phyloP scores from a whole-genome alignment of 805 yeast species.

The Ogataea pignaliae region DNA sequence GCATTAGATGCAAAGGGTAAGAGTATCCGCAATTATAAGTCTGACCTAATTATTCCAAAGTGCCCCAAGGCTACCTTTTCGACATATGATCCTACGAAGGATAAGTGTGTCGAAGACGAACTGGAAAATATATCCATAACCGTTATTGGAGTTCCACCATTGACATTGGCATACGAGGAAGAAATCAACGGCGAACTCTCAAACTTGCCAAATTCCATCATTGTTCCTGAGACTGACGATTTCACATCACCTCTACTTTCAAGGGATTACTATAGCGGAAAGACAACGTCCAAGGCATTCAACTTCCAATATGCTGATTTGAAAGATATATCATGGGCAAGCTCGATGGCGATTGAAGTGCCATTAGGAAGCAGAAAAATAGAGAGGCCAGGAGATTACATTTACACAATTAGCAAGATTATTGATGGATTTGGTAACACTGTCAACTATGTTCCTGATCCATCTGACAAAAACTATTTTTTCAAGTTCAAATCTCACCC shows the following conservation, averaged over 20 bases:
- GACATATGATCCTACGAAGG: slow-evolving; percentile 24
- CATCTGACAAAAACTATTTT: slow-evolving; percentile 33
- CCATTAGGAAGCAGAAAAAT: slow-evolving; percentile 24
- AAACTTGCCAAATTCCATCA: slow-evolving; percentile 24
- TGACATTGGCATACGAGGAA: slow-evolving; percentile 50
- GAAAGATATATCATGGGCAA: slow-evolving; percentile 35
- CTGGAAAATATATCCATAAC: slow-evolving; percentile 41
- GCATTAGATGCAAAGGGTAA: slow-evolving; percentile 59
- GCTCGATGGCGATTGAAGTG: slow-evolving; percentile 21
- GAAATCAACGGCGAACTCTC: slow-evolving; percentile 34
- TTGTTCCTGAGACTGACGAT: slow-evolving; percentile 40
- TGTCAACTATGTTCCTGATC: slow-evolving; percentile 38
- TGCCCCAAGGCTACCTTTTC: slow-evolving; percentile 75
- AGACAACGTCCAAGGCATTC: slow-evolving; percentile 12
- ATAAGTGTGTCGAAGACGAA: slow-evolving; percentile 65
- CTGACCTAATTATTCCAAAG: slow-evolving; percentile 60
- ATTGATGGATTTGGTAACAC: slow-evolving; percentile 66
- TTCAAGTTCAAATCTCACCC: slow-evolving; percentile 50
- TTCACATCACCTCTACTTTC: slow-evolving; percentile 47
- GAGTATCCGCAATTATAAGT: slow-evolving; percentile 53
- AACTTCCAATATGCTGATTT: slow-evolving; percentile 32
- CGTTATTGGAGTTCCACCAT: slow-evolving; percentile 76
- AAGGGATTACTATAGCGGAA: slow-evolving; percentile 24
- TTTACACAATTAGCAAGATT: slow-evolving; percentile 53
- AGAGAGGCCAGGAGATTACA: slow-evolving; percentile 44